phyloP scores from a whole-genome alignment of 495 filamentous ascomycete species.

The Staphylotrichum longicolle region DNA sequence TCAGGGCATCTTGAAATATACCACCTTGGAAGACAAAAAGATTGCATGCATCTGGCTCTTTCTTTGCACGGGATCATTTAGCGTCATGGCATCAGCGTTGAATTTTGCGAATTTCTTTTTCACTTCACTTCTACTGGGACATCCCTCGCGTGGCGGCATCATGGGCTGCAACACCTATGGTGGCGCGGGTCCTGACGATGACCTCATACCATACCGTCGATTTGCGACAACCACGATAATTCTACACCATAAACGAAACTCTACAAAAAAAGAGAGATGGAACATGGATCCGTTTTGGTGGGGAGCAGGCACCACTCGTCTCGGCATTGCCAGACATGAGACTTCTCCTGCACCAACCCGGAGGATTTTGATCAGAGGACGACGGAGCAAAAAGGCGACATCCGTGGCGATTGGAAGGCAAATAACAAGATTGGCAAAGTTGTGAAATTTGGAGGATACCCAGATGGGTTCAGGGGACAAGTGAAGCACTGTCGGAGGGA shows the following conservation, averaged over 20 bases:
- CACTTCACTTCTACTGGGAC: constrained; percentile 21
- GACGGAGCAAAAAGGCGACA: constrained; percentile 7
- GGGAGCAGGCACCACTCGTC: constrained; percentile 5
- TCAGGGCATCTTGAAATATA: constrained; percentile 37
- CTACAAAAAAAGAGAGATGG: constrained; percentile 14
- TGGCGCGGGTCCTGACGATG: constrained; percentile 17
- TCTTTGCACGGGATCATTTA: constrained; percentile 36
- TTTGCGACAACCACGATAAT: constrained; percentile 32
- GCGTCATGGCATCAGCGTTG: constrained; percentile 43
- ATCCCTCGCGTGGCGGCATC: constrained; percentile 24
- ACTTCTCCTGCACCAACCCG: background rate
- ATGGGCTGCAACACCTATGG: constrained; percentile 14
- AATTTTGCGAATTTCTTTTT: constrained; percentile 26
- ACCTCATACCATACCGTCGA: constrained; percentile 24
- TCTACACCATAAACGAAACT: constrained; percentile 18
- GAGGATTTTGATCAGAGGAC: constrained; percentile 1
- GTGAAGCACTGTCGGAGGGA: constrained; percentile 7
- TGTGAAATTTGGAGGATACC: constrained; percentile 13
- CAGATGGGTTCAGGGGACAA: constrained; percentile 1
- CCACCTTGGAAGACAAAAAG: constrained; percentile 40
- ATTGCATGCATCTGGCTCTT: constrained; percentile 40
- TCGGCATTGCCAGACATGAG: constrained; percentile 14
- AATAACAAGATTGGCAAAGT: constrained; percentile 30
- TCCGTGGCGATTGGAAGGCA: background rate
- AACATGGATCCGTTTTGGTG: constrained; percentile 5